Base-by-base conservation (phyloP, 129 eudicot genomes). In the Flaveria sonorensis region DNA sequence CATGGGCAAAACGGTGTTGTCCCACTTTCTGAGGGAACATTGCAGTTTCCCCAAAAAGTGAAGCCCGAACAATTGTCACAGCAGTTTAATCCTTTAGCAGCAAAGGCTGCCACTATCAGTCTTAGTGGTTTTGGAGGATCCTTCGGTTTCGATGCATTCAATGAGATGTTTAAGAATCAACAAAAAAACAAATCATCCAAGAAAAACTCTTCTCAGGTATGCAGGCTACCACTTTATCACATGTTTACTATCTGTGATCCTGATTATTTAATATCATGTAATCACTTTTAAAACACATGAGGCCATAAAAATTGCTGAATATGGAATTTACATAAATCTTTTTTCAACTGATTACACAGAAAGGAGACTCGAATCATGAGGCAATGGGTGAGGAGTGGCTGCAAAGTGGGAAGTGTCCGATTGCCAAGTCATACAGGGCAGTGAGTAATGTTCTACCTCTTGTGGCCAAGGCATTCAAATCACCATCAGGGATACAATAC, bases 1-100 rank as follows among this genome's bases (percentile, higher is more conserved):
- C 99, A 94, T 83, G 97, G 97, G 21, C 92, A 85, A 55, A 90
- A 94, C 78, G 97, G 97, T 45, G 97, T 91, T 74, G 99, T 94
- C 74, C 99, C 99, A 0, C 97, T 94, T 76, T 84, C 94, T 26
- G 96, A 86, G 75, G 89, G 84, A 64, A 77, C 93, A 70, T 78
- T 73, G 62, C 74, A 83, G 16, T 75, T 40, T 66, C 52, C 90
- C 24, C 88, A 90, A 71, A 93, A 76, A 32, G 78, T 76, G 68
- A 87, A 75, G 66, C 47, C 87, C 8, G 87, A 87, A 75, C 70
- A 79, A 72, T 77, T 87, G 64, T 71, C 85, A 1, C 88, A 90
- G 18, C 93, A 84, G 73, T 94, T 94, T 78, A 94, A 94, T 72
- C 99, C 99, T 73, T 85, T 94, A 67, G 99, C 97, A 16, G 97